Base-by-base conservation (phyloP, 768 basidiomycete genomes). In the Leccinum uliginosum region DNA sequence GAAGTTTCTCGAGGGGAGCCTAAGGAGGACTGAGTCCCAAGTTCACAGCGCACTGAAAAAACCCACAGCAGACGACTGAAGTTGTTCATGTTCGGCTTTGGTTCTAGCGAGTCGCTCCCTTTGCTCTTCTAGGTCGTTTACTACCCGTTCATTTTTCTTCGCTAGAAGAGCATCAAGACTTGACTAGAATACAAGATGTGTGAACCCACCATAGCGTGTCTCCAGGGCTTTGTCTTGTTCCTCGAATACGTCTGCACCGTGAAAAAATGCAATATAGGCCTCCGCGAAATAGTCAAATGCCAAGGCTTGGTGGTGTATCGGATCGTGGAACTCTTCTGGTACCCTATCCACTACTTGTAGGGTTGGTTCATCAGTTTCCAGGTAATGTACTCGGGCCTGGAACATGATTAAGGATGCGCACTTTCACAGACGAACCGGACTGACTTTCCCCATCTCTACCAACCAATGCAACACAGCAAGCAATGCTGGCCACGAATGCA, bases 401-500 rank as follows among this genome's bases (percentile, higher is more conserved):
- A 14, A n/a, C n/a, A 44, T 43, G 53, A 45, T 48, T 50, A 14
- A 56, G 23, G 1, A 14, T 19, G 12, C 21, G 6, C 17, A 51
- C 38, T 19, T 32, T 19, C 38, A 52, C 0, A n/a, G 56, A 51
- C 11, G 29, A 55, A 51, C 23, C 21, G 6, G n/a, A 68, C 78
- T 26, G 64, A 95, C 96, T 75, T 87, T 88, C 65, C 89, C 87
- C 61, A 91, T 71, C 63, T 91, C 87, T 8, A 90, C 91, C 14
- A 99, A 74, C 97, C 97, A 99, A 71, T 95, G 89, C 32, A 98
- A 69, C 65, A 91, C 89, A 21, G 90, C 96, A 15, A 98, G 77
- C 24, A 97, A 73, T 21, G 83, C 78, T 0, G 93, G 91, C 97
- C 96, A 98, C n/a, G 88, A 86, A 72, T 92, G 89, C 77, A 89